Base-by-base conservation (phyloP, 306 rosid genomes). In the Glycine tomentella region DNA sequence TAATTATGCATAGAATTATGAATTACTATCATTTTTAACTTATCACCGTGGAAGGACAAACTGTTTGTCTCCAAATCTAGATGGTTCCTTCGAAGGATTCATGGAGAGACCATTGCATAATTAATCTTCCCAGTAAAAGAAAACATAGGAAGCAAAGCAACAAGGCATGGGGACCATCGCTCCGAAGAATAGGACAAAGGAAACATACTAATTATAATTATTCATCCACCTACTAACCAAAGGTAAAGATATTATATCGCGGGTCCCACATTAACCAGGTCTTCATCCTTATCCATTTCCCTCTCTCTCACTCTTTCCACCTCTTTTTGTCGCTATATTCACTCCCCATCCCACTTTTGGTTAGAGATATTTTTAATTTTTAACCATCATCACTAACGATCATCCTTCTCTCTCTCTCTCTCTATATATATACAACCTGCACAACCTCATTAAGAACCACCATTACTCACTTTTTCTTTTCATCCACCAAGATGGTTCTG, bases 401-500 rank as follows among this genome's bases (percentile, higher is more conserved):
- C 31, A 25, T 2, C 31, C 31, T 25, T 4, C 6, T 80, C n/a
- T n/a, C n/a, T n/a, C n/a, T n/a, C n/a, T n/a, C n/a, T n/a, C n/a
- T n/a, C n/a, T n/a, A n/a, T n/a, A 46, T 89, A 82, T 86, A 85
- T 77, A 80, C 9, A 51, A 16, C 20, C 3, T 10, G 3, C 25
- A 9, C 13, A 9, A 4, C 6, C 38, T 1, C 8, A 0, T 16
- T 34, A 4, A 16, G 63, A 52, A 40, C 11, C 13, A 14, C 4
- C 51, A 42, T 44, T 13, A 7, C 11, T 15, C 17, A 25, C 31
- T 25, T 25, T 25, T 25, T 25, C 31, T 25, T 25, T 25, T 25
- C 31, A 25, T 25, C 31, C 31, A 25, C 40, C 40, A 36, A 76
- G 14, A 92, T 86, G 97, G 93, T 79, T 83, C 84, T 93, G 85